Conservation (phyloP, 2,329 filamentous ascomycete species). For the Pseudogymnoascus verrucosus region DNA sequence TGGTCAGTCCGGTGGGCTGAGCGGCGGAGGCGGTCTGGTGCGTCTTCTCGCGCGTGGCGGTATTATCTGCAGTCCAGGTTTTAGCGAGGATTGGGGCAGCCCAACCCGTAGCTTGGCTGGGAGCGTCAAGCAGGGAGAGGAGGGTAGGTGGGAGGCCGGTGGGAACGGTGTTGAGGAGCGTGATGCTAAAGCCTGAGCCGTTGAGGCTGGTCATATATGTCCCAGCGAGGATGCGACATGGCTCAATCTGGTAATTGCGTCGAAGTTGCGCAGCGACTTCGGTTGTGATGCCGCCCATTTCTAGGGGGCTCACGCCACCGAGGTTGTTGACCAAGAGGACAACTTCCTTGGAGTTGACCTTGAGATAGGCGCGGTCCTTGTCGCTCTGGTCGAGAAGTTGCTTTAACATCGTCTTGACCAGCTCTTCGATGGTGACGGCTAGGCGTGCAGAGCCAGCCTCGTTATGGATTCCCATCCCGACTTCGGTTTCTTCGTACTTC, state of each 20-base stretch:
- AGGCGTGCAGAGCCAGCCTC: slow-evolving; percentile 47
- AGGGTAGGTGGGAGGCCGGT: slow-evolving; percentile 41
- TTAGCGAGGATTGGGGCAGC: slow-evolving; percentile 47
- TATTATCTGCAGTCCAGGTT: slow-evolving; percentile 48
- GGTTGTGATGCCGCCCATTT: slow-evolving; percentile 59
- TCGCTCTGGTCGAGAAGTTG: slow-evolving; percentile 57
- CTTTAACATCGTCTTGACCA: slow-evolving; percentile 54
- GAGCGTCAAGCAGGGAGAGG: slow-evolving; percentile 59
- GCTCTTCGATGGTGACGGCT: slow-evolving; percentile 38
- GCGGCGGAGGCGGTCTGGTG: slow-evolving; percentile 24
- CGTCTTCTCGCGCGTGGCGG: slow-evolving; percentile 24
- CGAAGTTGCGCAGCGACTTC: slow-evolving; percentile 56
- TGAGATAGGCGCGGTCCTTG: slow-evolving; percentile 54
- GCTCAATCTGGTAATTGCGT: slow-evolving; percentile 49
- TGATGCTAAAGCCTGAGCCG: slow-evolving; percentile 63
- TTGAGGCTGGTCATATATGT: slow-evolving; percentile 69
- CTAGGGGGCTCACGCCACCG: slow-evolving; percentile 58
- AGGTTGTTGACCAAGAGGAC: slow-evolving; percentile 63
- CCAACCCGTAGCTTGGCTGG: slow-evolving; percentile 62
- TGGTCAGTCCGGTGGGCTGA: slow-evolving; percentile 26
- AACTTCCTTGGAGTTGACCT: slow-evolving; percentile 50
- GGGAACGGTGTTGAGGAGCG: slow-evolving; percentile 53
- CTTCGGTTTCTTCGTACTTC: slow-evolving; percentile 48
- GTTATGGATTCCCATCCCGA: slow-evolving; percentile 69
- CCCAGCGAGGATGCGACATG: slow-evolving; percentile 52